A percentile compares a stretch with the other conserved stretches of the same genome.
These are phyloP conservation scores for Abelmoschus esculentus DNA, from an alignment of 345 rosid species.

Conservation along the genomic window DNA sequence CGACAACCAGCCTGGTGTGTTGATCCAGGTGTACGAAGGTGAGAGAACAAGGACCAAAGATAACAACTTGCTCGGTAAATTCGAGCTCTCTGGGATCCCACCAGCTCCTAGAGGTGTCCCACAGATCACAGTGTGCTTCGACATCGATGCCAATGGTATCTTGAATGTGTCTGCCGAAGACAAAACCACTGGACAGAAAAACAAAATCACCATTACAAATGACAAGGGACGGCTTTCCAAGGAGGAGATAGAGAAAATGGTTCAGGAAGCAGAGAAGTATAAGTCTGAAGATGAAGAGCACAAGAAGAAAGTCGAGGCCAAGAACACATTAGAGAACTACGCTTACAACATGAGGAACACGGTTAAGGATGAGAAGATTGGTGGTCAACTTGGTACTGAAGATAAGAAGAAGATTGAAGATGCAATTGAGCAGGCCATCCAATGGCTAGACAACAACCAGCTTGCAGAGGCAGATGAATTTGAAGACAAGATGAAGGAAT, in stretches of 20 bases:
- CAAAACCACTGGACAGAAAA: conserved; percentile 74
- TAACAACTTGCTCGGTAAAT: conserved; percentile 74
- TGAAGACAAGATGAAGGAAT: conserved; percentile 77
- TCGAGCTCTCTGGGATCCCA: conserved; percentile 72
- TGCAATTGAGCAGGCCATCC: conserved; percentile 51
- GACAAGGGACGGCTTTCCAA: conserved; percentile 72
- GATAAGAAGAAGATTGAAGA: conserved; percentile 77
- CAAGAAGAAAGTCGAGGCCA: conserved; percentile 72
- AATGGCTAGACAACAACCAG: conserved; percentile 68
- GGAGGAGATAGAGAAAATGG: conserved; percentile 78
- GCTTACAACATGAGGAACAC: conserved; percentile 83
- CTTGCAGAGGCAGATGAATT: conserved; percentile 70
- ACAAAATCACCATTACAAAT: conserved; percentile 71
- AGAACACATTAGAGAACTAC: conserved; percentile 66
- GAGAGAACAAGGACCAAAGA: conserved; percentile 74
- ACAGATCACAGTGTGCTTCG: conserved; percentile 70
- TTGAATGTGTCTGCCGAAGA: conserved; percentile 82
- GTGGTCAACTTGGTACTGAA: conserved; percentile 40
- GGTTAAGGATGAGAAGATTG: conserved; percentile 59
- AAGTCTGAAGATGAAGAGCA: conserved; percentile 73
- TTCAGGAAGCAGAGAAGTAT: conserved; percentile 77
- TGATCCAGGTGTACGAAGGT: conserved; percentile 77
- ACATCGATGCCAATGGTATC: conserved; percentile 72
- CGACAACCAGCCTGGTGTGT: conserved; percentile 76
- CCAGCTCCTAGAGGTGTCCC: conserved; percentile 84